Evolutionary conservation across 1,284 basidiomycete genomes (phyloP), one percentile per base, ranked within the genome.

Genomic region (Porogramme epimiltina): DNA sequence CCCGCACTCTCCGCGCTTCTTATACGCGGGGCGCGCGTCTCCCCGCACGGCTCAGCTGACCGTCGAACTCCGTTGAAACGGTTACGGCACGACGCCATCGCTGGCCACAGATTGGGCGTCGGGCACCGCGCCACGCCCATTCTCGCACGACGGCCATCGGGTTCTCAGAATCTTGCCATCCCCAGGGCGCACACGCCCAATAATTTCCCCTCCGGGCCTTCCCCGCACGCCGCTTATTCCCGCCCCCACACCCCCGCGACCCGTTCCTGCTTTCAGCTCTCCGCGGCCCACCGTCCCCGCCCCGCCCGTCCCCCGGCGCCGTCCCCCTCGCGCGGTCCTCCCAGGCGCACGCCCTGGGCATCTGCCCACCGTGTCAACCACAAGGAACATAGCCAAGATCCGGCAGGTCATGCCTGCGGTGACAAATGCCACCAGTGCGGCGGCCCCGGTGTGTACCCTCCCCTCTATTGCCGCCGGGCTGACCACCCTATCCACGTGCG

Each of bases 11-110:
- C n/a, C 19, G 26, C 44, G 40, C 39, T 36, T 44, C 47, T 54
- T 52, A 56, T 54, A 49, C 43, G 42, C 42, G 24, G 39, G 43
- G 43, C 33, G 44, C 44, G 51, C 51, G 49, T 47, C 45, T 48
- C 48, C 42, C 31, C 49, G 42, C 49, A 26, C 19, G 34, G 25
- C 49, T 54, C 57, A 59, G 42, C 54, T 59, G 57, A 59, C 54
- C 46, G n/a, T 42, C 40, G 46, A 37, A 26, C 49, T 51, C 54
- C 46, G n/a, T 42, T 37, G 46, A 37, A 26, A 51, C 54, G 43
- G 44, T 58, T 55, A 58, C 53, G 49, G 51, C 57, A 52, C 43
- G 50, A 51, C 33, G 37, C 39, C 25, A 34, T n/a, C 28, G 28
- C 28, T 31, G 28, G 9, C 28, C 18, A 33, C 47, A 23, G 24